Percentiles rank a stretch among this genome's conserved stretches.
Evolutionary conservation across 352 stramenopile species (phyloP).

Genomic region (Phytophthora brassicae): DNA sequence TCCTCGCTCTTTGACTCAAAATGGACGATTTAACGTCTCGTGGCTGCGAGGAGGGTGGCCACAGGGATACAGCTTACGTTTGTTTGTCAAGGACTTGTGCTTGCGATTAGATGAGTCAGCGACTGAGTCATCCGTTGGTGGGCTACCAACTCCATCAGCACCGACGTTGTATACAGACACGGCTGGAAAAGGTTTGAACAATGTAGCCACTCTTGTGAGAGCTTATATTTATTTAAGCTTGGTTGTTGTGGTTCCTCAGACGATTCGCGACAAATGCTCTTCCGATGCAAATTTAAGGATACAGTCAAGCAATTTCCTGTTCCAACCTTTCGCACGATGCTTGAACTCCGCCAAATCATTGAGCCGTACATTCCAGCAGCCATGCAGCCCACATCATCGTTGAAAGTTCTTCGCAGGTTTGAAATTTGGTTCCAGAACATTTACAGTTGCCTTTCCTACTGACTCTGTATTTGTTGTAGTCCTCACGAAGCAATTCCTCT

Average conservation of each 20-base stretch:
- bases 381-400: slow-evolving; percentile 20
- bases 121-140: neutral
- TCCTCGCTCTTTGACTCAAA: slow-evolving; percentile 34
- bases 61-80: slow-evolving; percentile 44
- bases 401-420: slow-evolving; percentile 49
- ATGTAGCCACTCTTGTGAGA: neutral
- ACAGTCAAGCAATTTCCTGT: slow-evolving; percentile 47
- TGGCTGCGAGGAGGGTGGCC: slow-evolving; percentile 65
- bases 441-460: neutral
- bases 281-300: slow-evolving; percentile 72
- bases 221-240: neutral
- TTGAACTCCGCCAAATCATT: slow-evolving; percentile 39
- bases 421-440: neutral
- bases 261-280: slow-evolving; percentile 37
- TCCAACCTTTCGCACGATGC: slow-evolving; percentile 25
- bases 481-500: slow-evolving; percentile 25
- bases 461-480: slow-evolving; percentile 9
- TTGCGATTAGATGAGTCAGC: slow-evolving; percentile 23
- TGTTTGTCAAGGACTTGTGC: slow-evolving; percentile 59
- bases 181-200: slow-evolving; percentile 12
- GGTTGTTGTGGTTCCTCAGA: neutral
- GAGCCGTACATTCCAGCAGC: slow-evolving; percentile 43
- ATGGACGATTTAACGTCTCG: slow-evolving; percentile 43
- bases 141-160: slow-evolving; percentile 33
- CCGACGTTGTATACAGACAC: slow-evolving; percentile 32